A percentile compares a stretch with the other conserved stretches of the same genome.
These are phyloP conservation scores for Lactifluus piperatus DNA, from an alignment of 768 basidiomycete genomes.

Conservation along the genomic window DNA sequence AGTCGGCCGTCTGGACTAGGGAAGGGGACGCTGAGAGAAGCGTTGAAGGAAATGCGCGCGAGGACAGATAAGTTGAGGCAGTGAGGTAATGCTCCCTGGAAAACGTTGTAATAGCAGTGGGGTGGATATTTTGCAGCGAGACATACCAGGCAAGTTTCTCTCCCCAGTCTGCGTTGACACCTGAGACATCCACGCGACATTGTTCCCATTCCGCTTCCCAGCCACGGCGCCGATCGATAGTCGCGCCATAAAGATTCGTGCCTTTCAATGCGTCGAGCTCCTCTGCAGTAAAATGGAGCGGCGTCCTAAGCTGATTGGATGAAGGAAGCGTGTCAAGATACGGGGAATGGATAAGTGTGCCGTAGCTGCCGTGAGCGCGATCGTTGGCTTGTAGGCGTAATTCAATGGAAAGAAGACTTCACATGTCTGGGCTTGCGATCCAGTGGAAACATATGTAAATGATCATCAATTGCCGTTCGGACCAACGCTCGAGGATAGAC, in stretches of 20 bases:
- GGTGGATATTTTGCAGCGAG: neutral
- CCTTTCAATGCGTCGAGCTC: slow-evolving; percentile 67
- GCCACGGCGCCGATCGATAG: slow-evolving; percentile 50
- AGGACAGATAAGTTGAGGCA: slow-evolving; percentile 72
- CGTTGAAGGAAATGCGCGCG: slow-evolving; percentile 84
- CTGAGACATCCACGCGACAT: slow-evolving; percentile 38
- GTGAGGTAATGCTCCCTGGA: slow-evolving; percentile 63
- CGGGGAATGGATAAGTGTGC: slow-evolving; percentile 34
- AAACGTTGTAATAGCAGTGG: neutral
- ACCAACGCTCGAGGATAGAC: slow-evolving; percentile 33
- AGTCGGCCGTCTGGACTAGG: slow-evolving; percentile 39
- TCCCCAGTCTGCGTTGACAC: slow-evolving; percentile 35
- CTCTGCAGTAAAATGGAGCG: slow-evolving; percentile 55
- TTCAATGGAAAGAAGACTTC: slow-evolving; percentile 6
- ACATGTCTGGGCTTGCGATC: slow-evolving; percentile 38
- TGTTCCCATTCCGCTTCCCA: slow-evolving; percentile 58
- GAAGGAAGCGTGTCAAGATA: slow-evolving; percentile 67
- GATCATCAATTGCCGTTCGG: slow-evolving; percentile 59
- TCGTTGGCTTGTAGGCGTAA: neutral
- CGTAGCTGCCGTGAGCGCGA: slow-evolving; percentile 8
- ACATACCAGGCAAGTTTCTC: slow-evolving; percentile 59
- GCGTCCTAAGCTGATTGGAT: slow-evolving; percentile 48
- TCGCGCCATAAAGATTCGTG: slow-evolving; percentile 75
- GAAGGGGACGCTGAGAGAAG: slow-evolving; percentile 54
- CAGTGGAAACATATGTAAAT: slow-evolving; percentile 60